A percentile compares a stretch with the other conserved stretches of the same genome.
phyloP scores from a whole-genome alignment of 768 basidiomycete genomes.

The Mycena amicta region DNA sequence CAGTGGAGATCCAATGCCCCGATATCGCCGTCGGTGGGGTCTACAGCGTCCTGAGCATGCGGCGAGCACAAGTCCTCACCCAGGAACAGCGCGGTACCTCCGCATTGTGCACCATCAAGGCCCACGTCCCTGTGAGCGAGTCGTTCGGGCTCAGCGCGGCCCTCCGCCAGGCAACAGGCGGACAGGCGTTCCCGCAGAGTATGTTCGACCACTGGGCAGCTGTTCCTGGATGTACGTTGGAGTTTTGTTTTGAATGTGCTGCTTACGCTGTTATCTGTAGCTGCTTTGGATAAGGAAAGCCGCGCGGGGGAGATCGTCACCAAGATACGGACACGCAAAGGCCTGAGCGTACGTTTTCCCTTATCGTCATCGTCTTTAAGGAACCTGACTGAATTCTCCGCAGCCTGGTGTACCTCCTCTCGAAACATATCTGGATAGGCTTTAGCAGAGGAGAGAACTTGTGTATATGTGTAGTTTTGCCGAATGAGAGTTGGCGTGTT shows the following conservation, averaged over 20 bases:
- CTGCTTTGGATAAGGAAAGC: constrained; percentile 85
- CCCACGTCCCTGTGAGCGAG: constrained; percentile 87
- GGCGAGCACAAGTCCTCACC: constrained; percentile 96
- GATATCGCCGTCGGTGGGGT: constrained; percentile 97
- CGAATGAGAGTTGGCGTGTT: too few relatives aligned
- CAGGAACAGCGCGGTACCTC: constrained; percentile 97
- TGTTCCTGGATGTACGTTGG: constrained; percentile 73
- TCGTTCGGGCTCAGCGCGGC: constrained; percentile 98
- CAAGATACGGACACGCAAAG: constrained; percentile 87
- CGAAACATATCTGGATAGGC: neutral
- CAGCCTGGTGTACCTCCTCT: neutral
- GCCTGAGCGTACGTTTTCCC: constrained; percentile 72
- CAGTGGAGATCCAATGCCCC: constrained; percentile 97
- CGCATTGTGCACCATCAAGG: constrained; percentile 99
- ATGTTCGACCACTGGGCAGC: constrained; percentile 93
- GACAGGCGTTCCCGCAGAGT: constrained; percentile 96
- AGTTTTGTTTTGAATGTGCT: neutral
- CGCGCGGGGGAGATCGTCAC: constrained; percentile 85
- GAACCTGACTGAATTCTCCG: neutral
- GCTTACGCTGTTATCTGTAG: constrained; percentile 33
- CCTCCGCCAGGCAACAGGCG: constrained; percentile 86
- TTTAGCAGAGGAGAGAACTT: too few relatives aligned
- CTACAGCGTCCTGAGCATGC: constrained; percentile 89
- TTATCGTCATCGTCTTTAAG: neutral
- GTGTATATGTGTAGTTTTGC: too few relatives aligned